Percentiles rank a stretch among this genome's conserved stretches.
phyloP scores from a whole-genome alignment of 495 filamentous ascomycete genomes.

The Penicillium lividum region DNA sequence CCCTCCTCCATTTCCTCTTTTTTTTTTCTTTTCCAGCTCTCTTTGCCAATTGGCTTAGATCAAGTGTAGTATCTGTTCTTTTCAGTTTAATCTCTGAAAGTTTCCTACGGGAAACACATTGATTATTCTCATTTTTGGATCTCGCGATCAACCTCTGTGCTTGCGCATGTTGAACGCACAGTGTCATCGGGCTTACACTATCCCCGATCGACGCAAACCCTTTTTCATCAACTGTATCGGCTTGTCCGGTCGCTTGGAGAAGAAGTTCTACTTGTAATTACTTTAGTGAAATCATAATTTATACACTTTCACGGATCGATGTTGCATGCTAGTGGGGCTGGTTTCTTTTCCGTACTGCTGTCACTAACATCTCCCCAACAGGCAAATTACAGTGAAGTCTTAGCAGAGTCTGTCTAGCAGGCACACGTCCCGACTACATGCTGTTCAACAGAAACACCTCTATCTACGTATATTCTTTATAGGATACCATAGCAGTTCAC shows the following conservation, averaged over 20 bases:
- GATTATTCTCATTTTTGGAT: constrained; percentile 84
- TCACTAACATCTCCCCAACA: too few species aligned
- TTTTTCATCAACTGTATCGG: constrained; percentile 64
- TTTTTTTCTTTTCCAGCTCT: constrained; percentile 57
- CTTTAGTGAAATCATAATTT: too few species aligned
- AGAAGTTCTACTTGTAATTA: constrained; percentile 40
- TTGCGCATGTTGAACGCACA: constrained; percentile 74
- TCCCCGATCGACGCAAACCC: constrained; percentile 78
- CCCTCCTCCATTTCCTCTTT: constrained; percentile 34
- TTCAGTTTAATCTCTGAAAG: constrained; percentile 90
- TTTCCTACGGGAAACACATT: constrained; percentile 67
- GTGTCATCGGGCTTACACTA: constrained; percentile 92
- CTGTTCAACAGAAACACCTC: neutral
- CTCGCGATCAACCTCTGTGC: constrained; percentile 67
- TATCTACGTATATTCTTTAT: neutral
- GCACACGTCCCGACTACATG: neutral
- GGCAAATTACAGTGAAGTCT: too few species aligned
- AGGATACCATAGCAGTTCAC: neutral
- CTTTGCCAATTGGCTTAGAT: constrained; percentile 71
- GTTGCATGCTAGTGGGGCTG: too few species aligned
- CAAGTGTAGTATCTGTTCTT: constrained; percentile 99
- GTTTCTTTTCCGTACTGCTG: too few species aligned
- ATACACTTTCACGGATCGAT: too few species aligned
- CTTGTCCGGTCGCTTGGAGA: constrained; percentile 62
- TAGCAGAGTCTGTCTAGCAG: neutral